phyloP scores from a whole-genome alignment of 495 filamentous ascomycete genomes.

The Trichoderma virens region DNA sequence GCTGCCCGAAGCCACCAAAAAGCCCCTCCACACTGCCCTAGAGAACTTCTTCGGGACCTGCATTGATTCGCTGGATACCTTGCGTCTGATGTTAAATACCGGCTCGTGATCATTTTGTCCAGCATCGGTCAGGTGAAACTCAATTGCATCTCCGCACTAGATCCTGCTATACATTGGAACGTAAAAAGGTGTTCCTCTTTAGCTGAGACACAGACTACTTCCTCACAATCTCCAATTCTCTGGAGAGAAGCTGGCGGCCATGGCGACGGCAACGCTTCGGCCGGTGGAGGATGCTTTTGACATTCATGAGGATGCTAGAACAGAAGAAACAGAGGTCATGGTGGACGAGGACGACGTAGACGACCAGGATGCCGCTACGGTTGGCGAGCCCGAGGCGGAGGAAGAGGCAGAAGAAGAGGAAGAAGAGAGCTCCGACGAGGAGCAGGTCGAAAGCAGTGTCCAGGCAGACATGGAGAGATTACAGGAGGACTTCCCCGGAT shows the following conservation, averaged over 20 bases:
- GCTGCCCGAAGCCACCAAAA: not conserved
- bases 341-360: constrained; percentile 24
- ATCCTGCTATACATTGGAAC: no score
- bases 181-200: not conserved
- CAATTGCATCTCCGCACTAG: not conserved
- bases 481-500: constrained; percentile 72
- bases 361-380: constrained; percentile 16
- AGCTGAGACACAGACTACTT: not conserved
- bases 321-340: constrained; percentile 26
- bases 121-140: not conserved
- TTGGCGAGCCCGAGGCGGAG: constrained; percentile 27
- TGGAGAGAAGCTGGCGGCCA: not conserved
- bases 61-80: not conserved
- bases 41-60: not conserved
- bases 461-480: constrained; percentile 81
- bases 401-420: constrained; percentile 38
- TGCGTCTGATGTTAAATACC: no score
- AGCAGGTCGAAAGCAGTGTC: constrained; percentile 63
- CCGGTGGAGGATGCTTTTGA: constrained; percentile 25
- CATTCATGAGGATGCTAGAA: constrained; percentile 33
- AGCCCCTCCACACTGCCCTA: not conserved
- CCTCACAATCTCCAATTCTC: not conserved
- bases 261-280: constrained; percentile 1
- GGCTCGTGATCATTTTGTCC: not conserved
- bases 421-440: constrained; percentile 49